A percentile compares a stretch with the other conserved stretches of the same genome.
These are phyloP conservation scores for Sphagnum magellanicum DNA, from an alignment of 228 moss, liverwort and hornwort genomes.

Conservation along the genomic window DNA sequence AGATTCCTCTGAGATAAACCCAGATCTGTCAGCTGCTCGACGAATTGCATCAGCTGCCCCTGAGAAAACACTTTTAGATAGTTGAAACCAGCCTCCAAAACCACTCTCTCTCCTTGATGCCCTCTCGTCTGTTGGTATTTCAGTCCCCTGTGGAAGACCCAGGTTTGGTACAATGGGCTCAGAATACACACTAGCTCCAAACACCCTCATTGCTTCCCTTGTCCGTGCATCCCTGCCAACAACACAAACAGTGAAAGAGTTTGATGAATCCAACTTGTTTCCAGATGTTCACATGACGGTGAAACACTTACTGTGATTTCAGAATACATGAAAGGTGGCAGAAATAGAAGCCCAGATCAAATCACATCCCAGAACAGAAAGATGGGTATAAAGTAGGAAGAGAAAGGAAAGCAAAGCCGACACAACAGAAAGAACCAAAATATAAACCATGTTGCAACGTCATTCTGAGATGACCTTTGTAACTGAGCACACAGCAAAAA, in stretches of 20 bases:
- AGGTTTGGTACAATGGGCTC: slow-evolving; percentile 52
- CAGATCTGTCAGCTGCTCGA: slow-evolving; percentile 73
- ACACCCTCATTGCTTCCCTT: slow-evolving; percentile 54
- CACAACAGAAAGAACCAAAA: background rate
- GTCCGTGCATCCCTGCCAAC: slow-evolving; percentile 84
- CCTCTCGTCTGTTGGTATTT: slow-evolving; percentile 55
- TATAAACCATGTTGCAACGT: background rate
- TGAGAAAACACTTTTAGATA: slow-evolving; percentile 78
- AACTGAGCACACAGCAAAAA: background rate
- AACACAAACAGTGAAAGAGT: background rate
- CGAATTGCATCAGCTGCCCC: slow-evolving; percentile 97
- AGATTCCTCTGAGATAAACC: slow-evolving; percentile 57
- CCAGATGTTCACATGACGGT: background rate
- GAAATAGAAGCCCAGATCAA: background rate
- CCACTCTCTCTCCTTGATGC: slow-evolving; percentile 65
- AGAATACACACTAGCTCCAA: slow-evolving; percentile 40
- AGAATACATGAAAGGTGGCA: too few species aligned
- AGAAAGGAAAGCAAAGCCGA: background rate
- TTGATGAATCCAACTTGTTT: background rate
- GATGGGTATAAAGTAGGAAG: background rate
- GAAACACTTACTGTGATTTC: background rate
- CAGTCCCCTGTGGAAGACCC: slow-evolving; percentile 36
- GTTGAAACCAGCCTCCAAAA: slow-evolving; percentile 83
- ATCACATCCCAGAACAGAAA: background rate
- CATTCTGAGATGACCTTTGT: too few species aligned